Conservation (phyloP, 495 filamentous ascomycete genomes). For the Schizothecium vesticola region DNA sequence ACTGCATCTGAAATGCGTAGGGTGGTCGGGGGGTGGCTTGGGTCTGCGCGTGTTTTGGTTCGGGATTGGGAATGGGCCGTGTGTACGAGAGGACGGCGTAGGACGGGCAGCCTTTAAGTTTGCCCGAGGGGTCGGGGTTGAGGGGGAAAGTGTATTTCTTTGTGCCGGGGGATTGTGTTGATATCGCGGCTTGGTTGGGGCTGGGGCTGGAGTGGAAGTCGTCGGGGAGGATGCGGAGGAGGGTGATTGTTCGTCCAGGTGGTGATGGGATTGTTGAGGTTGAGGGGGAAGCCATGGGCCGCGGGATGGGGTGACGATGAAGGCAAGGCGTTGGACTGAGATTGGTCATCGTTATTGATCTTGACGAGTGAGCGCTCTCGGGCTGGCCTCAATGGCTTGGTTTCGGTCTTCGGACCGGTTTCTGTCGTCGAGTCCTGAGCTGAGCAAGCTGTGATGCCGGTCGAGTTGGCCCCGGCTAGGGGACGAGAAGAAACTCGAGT, state of each 20-base stretch:
- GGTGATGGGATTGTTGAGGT: neutral
- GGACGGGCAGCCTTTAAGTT: neutral
- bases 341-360: neutral
- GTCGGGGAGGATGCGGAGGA: neutral
- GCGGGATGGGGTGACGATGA: neutral
- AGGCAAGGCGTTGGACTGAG: neutral
- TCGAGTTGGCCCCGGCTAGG: neutral
- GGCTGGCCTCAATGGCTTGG: neutral
- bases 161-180: neutral
- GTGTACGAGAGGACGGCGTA: neutral
- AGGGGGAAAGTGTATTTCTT: neutral
- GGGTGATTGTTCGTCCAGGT: neutral
- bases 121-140: neutral
- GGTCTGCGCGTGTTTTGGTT: too few species aligned
- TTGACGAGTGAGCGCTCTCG: neutral
- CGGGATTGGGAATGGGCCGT: neutral
- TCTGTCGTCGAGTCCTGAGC: neutral
- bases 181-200: neutral
- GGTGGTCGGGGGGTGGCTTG: too few species aligned
- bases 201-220: neutral
- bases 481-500: neutral
- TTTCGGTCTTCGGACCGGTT: neutral
- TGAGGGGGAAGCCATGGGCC: neutral
- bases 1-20: neutral
- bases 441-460: neutral